Evolutionary conservation across 148 eudicot species (phyloP), one percentile per base, ranked within the genome.

Genomic region (Fagopyrum esculentum): DNA sequence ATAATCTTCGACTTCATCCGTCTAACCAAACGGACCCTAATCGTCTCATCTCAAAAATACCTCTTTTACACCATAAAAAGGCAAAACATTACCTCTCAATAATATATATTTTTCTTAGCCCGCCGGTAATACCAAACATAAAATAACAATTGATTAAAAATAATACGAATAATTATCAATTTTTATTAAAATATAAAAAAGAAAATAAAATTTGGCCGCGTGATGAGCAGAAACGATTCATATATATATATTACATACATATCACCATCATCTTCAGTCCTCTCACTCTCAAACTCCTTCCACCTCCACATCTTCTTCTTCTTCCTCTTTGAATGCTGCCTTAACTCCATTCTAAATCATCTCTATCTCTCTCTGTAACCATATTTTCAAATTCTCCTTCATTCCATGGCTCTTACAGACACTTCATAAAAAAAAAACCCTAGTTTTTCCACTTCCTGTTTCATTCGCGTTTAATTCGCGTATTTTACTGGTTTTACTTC

Each of bases 211-310:
- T 30, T 35, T 4, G 13, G 9, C 17, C 45, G 4, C 40, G 13
- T 30, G 45, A 12, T 2, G 11, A 30, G 10, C 11, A 35, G 40
- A 64, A 12, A 11, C 15, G 5, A 10, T 64, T 40, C 70, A 30
- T 64, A 12, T 26, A 64, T 56, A 56, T 57, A 57, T 57, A 57
- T 57, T 57, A 4, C n/a, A 64, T 45, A 64, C 45, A 29, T 22
- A 66, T 66, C 71, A 66, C 71, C 71, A 66, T 66, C 71, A 66
- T 66, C 43, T 45, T 35, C 47, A 66, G 46, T 66, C 71, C 71
- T 66, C 71, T 66, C 71, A 66, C 71, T 66, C 71, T 66, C 71
- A 66, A 49, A 15, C n/a, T n/a, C 55, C 74, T 12, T 17, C 63
- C 16, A 77, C 30, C 50, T 69, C 49, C 44, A 22, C 68, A 35